Evolutionary conservation across 2,329 filamentous ascomycete species (phyloP).

Genomic region (Alternaria ethzedia): DNA sequence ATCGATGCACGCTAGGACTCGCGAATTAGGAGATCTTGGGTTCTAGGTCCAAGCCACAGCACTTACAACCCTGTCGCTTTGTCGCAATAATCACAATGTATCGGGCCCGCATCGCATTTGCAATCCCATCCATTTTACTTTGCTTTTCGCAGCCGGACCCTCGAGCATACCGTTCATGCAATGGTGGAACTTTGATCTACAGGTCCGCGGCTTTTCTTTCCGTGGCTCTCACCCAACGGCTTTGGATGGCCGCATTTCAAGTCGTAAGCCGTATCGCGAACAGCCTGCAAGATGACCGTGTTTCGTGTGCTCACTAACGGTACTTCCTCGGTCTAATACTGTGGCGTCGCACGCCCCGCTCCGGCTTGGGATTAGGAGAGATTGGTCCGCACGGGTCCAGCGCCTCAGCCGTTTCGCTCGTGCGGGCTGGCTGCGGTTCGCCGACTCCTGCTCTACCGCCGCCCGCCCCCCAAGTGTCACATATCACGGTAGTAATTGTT

Average conservation of each 20-base stretch:
- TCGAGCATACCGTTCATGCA: slow-evolving; percentile 7
- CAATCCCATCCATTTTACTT: background rate
- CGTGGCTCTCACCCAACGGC: background rate
- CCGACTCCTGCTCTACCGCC: background rate
- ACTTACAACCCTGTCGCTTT: background rate
- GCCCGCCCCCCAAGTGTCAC: background rate
- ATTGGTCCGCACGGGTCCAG: background rate
- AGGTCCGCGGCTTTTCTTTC: background rate
- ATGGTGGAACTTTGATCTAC: background rate
- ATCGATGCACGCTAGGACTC: background rate
- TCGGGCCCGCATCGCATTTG: background rate
- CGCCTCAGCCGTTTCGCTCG: background rate
- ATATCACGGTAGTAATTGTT: background rate
- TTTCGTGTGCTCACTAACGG: slow-evolving; percentile 4
- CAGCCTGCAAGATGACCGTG: slow-evolving; percentile 1
- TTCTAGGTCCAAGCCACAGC: background rate
- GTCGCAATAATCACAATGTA: background rate
- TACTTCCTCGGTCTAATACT: background rate
- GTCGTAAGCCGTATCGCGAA: background rate
- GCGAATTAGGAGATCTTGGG: background rate
- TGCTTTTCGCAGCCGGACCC: background rate
- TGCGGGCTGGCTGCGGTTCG: background rate
- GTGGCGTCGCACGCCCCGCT: background rate
- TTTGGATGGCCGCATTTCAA: background rate
- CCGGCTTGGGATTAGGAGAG: background rate